Evolutionary conservation across 768 basidiomycete genomes (phyloP).

Genomic region (Tylopilus vinaceipallidus): DNA sequence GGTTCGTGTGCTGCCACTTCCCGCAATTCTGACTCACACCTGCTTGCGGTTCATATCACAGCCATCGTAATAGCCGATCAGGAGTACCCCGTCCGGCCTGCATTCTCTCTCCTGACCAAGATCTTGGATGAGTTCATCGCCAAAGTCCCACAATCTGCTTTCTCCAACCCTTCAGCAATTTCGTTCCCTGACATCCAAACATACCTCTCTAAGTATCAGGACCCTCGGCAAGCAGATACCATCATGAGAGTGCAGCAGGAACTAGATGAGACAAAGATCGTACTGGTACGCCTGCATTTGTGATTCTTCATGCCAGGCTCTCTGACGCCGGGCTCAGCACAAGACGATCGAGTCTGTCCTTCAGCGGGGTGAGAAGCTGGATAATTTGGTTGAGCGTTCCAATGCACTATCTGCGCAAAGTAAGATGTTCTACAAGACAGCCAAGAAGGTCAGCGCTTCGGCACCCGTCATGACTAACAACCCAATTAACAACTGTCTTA

Average conservation of each 20-base stretch:
- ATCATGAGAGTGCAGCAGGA: conserved; percentile 99
- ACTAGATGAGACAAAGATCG: conserved; percentile 98
- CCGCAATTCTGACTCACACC: not conserved
- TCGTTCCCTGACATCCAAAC: conserved; percentile 73
- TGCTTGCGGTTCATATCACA: conserved; percentile 31
- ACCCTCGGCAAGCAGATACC: conserved; percentile 93
- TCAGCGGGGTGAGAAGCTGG: conserved; percentile 93
- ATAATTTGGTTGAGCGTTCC: conserved; percentile 92
- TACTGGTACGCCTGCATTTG: conserved; percentile 60
- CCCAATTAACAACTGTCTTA: conserved; percentile 8
- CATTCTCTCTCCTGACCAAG: conserved; percentile 93
- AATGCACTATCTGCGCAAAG: conserved; percentile 83
- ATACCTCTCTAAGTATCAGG: conserved; percentile 92
- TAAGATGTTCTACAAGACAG: conserved; percentile 99
- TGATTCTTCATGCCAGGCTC: not conserved
- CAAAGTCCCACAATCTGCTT: conserved; percentile 73
- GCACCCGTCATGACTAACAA: not conserved
- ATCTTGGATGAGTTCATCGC: conserved; percentile 88
- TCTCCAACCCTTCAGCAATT: conserved; percentile 61
- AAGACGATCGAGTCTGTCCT: conserved; percentile 99
- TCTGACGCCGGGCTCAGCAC: conserved; percentile 54
- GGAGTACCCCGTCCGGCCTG: conserved; percentile 95
- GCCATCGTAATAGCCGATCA: conserved; percentile 92
- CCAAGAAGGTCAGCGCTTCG: conserved; percentile 79
- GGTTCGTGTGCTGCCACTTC: conserved; percentile 46